These are phyloP conservation scores for Leptodermis oblonga DNA, from an alignment of 257 asterid genomes.

Conservation along the genomic window DNA sequence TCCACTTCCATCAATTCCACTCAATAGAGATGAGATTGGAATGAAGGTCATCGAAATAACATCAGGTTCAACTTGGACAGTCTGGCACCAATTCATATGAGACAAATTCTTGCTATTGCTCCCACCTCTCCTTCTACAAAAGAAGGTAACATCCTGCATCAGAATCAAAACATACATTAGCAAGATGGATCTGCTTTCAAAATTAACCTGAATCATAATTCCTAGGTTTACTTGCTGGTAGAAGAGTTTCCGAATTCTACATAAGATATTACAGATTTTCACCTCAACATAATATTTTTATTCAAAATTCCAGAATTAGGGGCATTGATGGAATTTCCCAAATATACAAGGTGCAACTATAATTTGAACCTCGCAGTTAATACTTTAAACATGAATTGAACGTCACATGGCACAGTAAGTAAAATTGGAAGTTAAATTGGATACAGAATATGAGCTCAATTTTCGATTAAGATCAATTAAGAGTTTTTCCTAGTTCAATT, in stretches of 20 bases:
- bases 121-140: constrained; percentile 78
- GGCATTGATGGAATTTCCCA: too few relatives aligned
- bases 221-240: not conserved
- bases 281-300: not conserved
- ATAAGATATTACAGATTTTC: not conserved
- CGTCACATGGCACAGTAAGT: not conserved
- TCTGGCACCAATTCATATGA: constrained; percentile 67
- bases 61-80: constrained; percentile 77
- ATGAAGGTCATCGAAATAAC: constrained; percentile 65
- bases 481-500: not conserved
- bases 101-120: constrained; percentile 44
- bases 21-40: constrained; percentile 72
- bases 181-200: not conserved
- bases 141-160: constrained; percentile 61
- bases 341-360: not conserved
- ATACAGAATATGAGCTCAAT: not conserved
- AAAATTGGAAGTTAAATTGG: not conserved
- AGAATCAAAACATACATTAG: not conserved
- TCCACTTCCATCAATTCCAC: constrained; percentile 76
- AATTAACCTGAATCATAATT: not conserved
- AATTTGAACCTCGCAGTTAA: not conserved
- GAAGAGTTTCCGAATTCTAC: not conserved
- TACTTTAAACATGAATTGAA: not conserved
- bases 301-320: not conserved
- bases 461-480: not conserved